Evolutionary conservation across 139 green algal genomes (phyloP).

Genomic region (Chlamydomonas asymmetrica): DNA sequence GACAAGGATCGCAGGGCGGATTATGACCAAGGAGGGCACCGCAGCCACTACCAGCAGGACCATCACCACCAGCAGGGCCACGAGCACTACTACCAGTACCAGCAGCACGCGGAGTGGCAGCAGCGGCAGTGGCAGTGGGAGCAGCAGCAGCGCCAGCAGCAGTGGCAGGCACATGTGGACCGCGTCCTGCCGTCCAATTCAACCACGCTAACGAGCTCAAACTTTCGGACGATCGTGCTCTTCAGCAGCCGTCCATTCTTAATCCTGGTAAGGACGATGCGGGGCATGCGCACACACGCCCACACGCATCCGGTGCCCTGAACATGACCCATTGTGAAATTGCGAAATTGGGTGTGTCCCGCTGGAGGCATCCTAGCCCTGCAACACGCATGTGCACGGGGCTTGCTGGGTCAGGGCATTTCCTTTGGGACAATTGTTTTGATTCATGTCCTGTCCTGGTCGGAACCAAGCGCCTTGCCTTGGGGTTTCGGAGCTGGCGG

Average conservation of each 20-base stretch:
- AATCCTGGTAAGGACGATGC: slow-evolving; percentile 1
- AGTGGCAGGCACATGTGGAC: slow-evolving; percentile 1
- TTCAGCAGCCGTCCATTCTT: slow-evolving; percentile 4
- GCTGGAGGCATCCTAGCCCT: not conserved
- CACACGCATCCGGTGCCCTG: not conserved
- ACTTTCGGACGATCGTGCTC: slow-evolving; percentile 17
- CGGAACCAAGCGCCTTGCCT: not conserved
- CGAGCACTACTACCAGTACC: no score
- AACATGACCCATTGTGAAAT: not conserved
- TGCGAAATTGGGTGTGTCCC: not conserved
- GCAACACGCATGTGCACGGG: not conserved
- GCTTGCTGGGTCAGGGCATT: not conserved
- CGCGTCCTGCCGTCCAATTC: slow-evolving; percentile 17
- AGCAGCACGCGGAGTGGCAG: no score
- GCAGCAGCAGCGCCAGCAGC: slow-evolving; percentile 20
- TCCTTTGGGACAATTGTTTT: not conserved
- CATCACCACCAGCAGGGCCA: no score
- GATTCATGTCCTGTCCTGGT: not conserved
- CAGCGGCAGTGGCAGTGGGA: no score
- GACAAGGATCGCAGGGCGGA: no score
- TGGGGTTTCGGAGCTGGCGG: not conserved
- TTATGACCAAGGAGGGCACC: no score
- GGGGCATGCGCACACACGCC: not conserved
- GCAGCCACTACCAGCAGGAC: no score
- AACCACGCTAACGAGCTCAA: slow-evolving; percentile 19